Conservation (phyloP, 169 alveolate species). For the Eimeria falciformis region DNA sequence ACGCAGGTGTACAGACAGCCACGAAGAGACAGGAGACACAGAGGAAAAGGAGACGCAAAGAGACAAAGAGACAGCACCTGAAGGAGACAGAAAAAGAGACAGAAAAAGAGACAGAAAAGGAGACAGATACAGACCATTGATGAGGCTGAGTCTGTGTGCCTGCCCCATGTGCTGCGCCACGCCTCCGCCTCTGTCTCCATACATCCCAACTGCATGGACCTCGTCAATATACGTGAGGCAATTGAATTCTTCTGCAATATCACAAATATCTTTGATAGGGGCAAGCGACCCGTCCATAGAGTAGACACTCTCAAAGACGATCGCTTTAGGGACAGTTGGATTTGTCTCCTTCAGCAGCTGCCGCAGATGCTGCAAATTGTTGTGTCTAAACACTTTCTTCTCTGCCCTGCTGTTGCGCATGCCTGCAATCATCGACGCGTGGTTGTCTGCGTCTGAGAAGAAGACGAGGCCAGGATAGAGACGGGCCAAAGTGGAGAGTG, state of each 20-base stretch:
- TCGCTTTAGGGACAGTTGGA: slow-evolving; percentile 84
- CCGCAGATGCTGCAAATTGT: slow-evolving; percentile 86
- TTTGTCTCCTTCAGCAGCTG: slow-evolving; percentile 79
- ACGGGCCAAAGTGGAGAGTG: slow-evolving; percentile 87
- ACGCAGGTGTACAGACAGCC: background rate
- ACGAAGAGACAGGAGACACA: background rate
- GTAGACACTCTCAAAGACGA: slow-evolving; percentile 92
- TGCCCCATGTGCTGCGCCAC: slow-evolving; percentile 86
- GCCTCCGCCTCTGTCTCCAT: slow-evolving; percentile 92
- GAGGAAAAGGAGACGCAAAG: background rate
- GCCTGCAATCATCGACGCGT: slow-evolving; percentile 93
- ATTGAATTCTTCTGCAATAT: slow-evolving; percentile 88
- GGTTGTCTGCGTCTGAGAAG: slow-evolving; percentile 91
- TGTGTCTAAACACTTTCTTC: slow-evolving; percentile 85
- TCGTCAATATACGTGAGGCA: slow-evolving; percentile 91
- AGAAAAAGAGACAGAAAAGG: background rate
- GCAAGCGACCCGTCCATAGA: slow-evolving; percentile 91
- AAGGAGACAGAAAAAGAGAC: background rate
- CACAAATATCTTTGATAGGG: slow-evolving; percentile 84
- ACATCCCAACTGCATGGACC: slow-evolving; percentile 94
- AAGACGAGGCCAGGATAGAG: slow-evolving; percentile 85
- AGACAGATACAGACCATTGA: slow-evolving; percentile 83
- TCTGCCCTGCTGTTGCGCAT: slow-evolving; percentile 85
- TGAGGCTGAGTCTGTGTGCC: slow-evolving; percentile 83
- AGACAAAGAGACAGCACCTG: background rate